Evolutionary conservation across 306 rosid species (phyloP).

Genomic region (Quercus aquifolioides): DNA sequence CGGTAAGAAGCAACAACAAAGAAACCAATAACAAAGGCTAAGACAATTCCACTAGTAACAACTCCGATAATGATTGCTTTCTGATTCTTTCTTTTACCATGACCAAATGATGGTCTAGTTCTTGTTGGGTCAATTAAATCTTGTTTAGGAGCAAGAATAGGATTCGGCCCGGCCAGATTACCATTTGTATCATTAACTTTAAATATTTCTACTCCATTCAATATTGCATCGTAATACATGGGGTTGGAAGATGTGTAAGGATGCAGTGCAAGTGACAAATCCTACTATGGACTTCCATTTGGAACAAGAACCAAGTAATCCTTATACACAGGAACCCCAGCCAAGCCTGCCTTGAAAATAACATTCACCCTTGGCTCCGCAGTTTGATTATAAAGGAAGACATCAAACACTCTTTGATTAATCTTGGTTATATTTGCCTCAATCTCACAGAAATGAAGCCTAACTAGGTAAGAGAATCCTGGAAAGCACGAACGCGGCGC

Average conservation of each 20-base stretch:
- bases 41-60: constrained; percentile 59
- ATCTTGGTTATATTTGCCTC: constrained; percentile 17
- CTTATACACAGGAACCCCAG: constrained; percentile 51
- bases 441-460: constrained; percentile 91
- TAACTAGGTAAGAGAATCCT: constrained; percentile 80
- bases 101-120: constrained; percentile 31
- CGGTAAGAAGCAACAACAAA: constrained; percentile 32
- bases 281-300: constrained; percentile 55
- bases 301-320: constrained; percentile 67
- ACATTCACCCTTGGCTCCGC: constrained; percentile 52
- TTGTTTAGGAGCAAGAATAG: constrained; percentile 29
- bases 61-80: constrained; percentile 56
- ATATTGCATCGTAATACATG: constrained; percentile 45
- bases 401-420: constrained; percentile 69
- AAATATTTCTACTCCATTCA: constrained; percentile 85
- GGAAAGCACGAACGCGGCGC: too few species aligned
- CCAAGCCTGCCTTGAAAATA: constrained; percentile 21
- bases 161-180: constrained; percentile 77
- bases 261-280: constrained; percentile 68
- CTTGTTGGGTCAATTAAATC: constrained; percentile 41
- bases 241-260: constrained; percentile 35
- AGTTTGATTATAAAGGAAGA: constrained; percentile 66
- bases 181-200: constrained; percentile 55
- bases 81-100: constrained; percentile 42
- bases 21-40: constrained; percentile 54